A percentile compares a stretch with the other conserved stretches of the same genome.
phyloP scores from a whole-genome alignment of 192 early-diverging fungal genomes.

The Pecoramyces ruminantium region DNA sequence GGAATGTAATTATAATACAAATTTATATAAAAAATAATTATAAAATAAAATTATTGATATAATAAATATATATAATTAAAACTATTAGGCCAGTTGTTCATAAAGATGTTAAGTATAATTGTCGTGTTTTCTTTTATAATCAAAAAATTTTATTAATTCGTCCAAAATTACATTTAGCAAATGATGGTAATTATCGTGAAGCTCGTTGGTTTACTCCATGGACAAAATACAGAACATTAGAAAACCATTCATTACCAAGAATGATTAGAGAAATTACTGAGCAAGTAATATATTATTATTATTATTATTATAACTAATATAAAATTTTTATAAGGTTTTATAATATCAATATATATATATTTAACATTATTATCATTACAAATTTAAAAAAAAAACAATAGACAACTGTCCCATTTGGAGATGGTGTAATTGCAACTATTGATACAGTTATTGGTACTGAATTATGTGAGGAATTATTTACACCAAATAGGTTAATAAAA shows the following conservation, averaged over 20 bases:
- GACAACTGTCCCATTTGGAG: slow-evolving; percentile 71
- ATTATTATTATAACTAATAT: too few relatives aligned
- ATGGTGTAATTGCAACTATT: slow-evolving; percentile 64
- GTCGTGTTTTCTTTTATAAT: slow-evolving; percentile 73
- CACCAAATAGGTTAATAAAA: slow-evolving; percentile 49
- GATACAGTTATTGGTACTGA: slow-evolving; percentile 88
- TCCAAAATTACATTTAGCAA: slow-evolving; percentile 90
- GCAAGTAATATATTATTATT: slow-evolving; percentile 40
- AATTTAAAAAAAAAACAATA: too few relatives aligned
- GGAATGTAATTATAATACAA: slow-evolving; percentile 96
- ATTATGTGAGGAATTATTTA: slow-evolving; percentile 95
- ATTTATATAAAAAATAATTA: too few relatives aligned
- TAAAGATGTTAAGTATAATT: slow-evolving; percentile 88
- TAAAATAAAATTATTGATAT: too few relatives aligned
- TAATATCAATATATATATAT: too few relatives aligned
- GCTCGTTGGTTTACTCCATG: slow-evolving; percentile 86
- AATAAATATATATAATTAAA: not conserved
- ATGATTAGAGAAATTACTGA: slow-evolving; percentile 64
- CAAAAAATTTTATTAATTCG: slow-evolving; percentile 77
- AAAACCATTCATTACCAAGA: slow-evolving; percentile 65
- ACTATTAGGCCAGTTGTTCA: slow-evolving; percentile 67
- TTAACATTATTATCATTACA: too few relatives aligned
- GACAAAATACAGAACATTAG: slow-evolving; percentile 39
- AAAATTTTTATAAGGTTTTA: too few relatives aligned
- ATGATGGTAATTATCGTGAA: slow-evolving; percentile 97